These are phyloP conservation scores for Podila minutissima DNA, from an alignment of 192 early-diverging fungal species.

Conservation along the genomic window DNA sequence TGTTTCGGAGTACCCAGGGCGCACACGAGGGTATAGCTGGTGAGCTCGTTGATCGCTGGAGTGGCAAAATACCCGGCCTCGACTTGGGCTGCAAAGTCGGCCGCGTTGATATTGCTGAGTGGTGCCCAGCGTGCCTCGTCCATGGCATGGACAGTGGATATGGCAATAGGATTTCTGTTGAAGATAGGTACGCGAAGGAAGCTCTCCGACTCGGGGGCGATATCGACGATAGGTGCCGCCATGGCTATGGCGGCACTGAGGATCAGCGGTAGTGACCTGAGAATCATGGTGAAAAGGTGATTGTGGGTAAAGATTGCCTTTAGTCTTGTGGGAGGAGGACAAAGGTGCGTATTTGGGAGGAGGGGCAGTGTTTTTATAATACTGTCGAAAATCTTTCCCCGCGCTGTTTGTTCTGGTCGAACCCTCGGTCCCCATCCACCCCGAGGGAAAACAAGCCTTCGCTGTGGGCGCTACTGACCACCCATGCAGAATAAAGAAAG, in stretches of 20 bases:
- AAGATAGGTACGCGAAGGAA: not conserved
- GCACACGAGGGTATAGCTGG: constrained; percentile 20
- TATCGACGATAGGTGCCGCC: not conserved
- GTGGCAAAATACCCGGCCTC: not conserved
- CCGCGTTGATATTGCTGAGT: not conserved
- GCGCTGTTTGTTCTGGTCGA: too few relatives aligned
- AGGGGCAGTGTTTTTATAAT: too few relatives aligned
- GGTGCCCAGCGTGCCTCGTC: not conserved
- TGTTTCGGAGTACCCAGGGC: constrained; percentile 21
- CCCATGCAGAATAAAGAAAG: too few relatives aligned
- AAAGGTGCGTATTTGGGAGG: too few relatives aligned
- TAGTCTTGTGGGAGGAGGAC: too few relatives aligned
- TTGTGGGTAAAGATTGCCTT: too few relatives aligned
- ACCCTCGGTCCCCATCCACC: too few relatives aligned
- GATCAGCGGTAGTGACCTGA: not conserved
- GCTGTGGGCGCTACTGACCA: too few relatives aligned
- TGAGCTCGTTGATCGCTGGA: constrained; percentile 23
- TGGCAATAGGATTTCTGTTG: not conserved
- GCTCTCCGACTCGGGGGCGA: not conserved
- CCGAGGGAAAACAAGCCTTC: too few relatives aligned
- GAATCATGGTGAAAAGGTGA: not conserved
- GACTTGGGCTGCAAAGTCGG: not conserved
- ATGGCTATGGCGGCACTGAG: not conserved
- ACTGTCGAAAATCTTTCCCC: too few relatives aligned
- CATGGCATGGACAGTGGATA: not conserved